Base-by-base conservation (phyloP, 495 filamentous ascomycete genomes). In the Penicillium daleae region DNA sequence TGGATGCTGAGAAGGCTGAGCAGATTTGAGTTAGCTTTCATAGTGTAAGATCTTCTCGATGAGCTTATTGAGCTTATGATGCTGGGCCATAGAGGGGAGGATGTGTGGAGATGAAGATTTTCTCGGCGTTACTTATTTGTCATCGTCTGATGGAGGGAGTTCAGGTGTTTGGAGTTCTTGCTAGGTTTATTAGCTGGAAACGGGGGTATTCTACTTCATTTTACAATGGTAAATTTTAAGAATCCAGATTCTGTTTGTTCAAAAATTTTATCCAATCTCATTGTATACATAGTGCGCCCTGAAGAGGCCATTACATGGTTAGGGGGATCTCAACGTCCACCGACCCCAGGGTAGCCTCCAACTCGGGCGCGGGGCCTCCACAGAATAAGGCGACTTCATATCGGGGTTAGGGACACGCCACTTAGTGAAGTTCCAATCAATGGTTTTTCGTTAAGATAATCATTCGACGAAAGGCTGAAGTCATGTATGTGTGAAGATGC, bases 1-100 rank as follows among this genome's bases (percentile, higher is more conserved):
- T 26, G 54, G 68, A 69, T 62, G 64, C 52, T 60, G 71, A 69
- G 59, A 67, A 71, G 60, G 66, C 15, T 3, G 52, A 35, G 8
- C 27, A 59, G 40, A 49, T 61, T 44, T 66, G 37, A 55, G 13
- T 7, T 13, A 4, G 26, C 27, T 26, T 58, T 37, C 2, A 19
- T 54, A 15, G 5, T 50, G 8, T 2, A 46, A 22, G 19, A 3
- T 3, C 1, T 46, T 12, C n/a, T 46, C 0, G 4, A 46, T 22
- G 42, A 15, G 19, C 9, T 5, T 19, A 0, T 8, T 8, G 17
- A 27, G 24, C 39, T 33, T 5, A 21, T 33, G 10, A 12, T 46
- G 55, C 13, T 48, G n/a, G 21, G 21, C 12, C 13, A 27, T 7
- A 15, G 1, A 15, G 39, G 15, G 24, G 4, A 15, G 35, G 17